Percentiles rank a stretch among this genome's conserved stretches.
These are phyloP conservation scores for Blastobotrys mokoenaii DNA, from an alignment of 805 yeast species.

Conservation along the genomic window DNA sequence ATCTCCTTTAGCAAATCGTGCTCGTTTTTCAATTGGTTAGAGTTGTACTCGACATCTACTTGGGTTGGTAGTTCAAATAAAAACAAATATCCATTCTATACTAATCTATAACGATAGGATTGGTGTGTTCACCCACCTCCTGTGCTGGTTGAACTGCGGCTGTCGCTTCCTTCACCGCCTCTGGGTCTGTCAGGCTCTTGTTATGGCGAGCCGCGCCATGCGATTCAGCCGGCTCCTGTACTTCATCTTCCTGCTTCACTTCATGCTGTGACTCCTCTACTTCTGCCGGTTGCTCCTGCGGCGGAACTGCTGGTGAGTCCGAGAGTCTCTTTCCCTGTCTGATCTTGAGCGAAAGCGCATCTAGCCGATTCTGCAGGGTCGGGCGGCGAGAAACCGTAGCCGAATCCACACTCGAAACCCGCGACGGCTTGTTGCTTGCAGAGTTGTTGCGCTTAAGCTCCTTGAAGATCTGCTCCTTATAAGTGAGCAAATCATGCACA, in stretches of 20 bases:
- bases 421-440: background rate
- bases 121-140: background rate
- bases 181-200: conserved; percentile 3
- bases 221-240: background rate
- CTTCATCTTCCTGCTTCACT: background rate
- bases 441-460: conserved; percentile 40
- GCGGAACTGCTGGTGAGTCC: background rate
- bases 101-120: conserved; percentile 9
- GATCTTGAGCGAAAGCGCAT: conserved; percentile 17
- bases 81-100: too few species aligned
- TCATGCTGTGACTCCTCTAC: background rate
- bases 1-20: background rate
- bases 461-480: conserved; percentile 56
- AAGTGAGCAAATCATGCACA: conserved; percentile 50
- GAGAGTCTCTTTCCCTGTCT: conserved; percentile 2
- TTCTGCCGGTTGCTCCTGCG: background rate
- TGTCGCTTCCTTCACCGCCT: conserved; percentile 2
- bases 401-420: background rate
- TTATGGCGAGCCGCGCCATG: conserved; percentile 4
- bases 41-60: too few species aligned
- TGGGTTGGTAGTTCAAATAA: too few species aligned
- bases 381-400: conserved; percentile 7
- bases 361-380: conserved; percentile 16
- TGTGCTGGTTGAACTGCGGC: background rate
- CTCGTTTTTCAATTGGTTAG: background rate